Conservation (phyloP, 1,284 basidiomycete species). For the Cronartium quercuum region DNA sequence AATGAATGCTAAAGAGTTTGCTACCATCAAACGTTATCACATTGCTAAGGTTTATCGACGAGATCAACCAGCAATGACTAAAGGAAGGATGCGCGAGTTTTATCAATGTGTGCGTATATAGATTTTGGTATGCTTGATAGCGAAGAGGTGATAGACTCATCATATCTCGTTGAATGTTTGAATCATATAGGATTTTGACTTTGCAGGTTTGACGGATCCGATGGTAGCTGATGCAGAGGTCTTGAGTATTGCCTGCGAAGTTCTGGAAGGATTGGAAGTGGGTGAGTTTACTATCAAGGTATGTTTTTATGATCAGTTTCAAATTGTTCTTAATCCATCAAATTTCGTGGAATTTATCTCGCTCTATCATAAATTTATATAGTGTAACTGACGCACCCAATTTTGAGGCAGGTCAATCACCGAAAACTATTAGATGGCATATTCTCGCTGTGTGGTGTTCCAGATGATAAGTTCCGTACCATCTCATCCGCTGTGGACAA, state of each 20-base stretch:
- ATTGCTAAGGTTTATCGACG: conserved; percentile 95
- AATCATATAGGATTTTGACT: conserved; percentile 94
- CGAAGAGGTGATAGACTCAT: neutral
- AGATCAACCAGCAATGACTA: conserved; percentile 95
- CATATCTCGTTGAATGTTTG: neutral
- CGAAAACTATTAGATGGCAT: conserved; percentile 96
- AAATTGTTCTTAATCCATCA: neutral
- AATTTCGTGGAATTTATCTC: neutral
- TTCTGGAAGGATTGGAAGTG: conserved; percentile 75
- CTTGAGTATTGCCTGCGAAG: conserved; percentile 72
- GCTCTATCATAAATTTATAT: conserved; percentile 16
- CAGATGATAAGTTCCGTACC: conserved; percentile 79
- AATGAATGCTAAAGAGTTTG: conserved; percentile 73
- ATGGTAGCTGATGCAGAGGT: conserved; percentile 98
- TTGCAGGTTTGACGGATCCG: conserved; percentile 75
- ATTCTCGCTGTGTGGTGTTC: conserved; percentile 93
- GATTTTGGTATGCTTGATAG: neutral
- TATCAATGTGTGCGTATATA: conserved; percentile 75
- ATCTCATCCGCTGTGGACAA: conserved; percentile 98
- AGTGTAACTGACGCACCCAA: neutral
- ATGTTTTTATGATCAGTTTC: conserved; percentile 40
- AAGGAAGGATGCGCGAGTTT: conserved; percentile 97
- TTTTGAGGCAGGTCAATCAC: conserved; percentile 70
- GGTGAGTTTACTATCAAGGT: conserved; percentile 93
- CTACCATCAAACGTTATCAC: conserved; percentile 79